phyloP scores from a whole-genome alignment of 495 filamentous ascomycete genomes.

The Oleoguttula mirabilis region DNA sequence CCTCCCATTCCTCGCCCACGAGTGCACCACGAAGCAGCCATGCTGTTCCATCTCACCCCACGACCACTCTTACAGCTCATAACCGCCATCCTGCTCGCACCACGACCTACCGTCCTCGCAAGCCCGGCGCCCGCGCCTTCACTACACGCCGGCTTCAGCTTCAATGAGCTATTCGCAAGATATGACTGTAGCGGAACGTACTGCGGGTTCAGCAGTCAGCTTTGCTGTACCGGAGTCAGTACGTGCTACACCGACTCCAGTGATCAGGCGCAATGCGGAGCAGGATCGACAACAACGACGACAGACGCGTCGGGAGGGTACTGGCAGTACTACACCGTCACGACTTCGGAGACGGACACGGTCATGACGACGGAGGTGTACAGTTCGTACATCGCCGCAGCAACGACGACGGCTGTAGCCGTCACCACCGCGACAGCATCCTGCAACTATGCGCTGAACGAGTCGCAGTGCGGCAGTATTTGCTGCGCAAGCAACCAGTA shows the following conservation, averaged over 20 bases:
- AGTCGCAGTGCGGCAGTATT: conserved; percentile 56
- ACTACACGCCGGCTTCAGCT: conserved; percentile 15
- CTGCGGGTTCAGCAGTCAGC: conserved; percentile 55
- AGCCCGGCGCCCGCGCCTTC: conserved; percentile 20
- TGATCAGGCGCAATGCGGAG: conserved; percentile 45
- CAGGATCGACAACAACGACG: conserved; percentile 19
- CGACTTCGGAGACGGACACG: conserved; percentile 54
- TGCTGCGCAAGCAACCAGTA: conserved; percentile 66
- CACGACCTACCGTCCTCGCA: conserved; percentile 12
- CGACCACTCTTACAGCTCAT: conserved; percentile 24
- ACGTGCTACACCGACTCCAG: conserved; percentile 51
- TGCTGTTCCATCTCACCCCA: conserved; percentile 22
- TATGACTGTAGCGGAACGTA: conserved; percentile 42
- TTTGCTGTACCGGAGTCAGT: conserved; percentile 53
- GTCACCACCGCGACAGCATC: conserved; percentile 4
- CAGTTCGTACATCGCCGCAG: conserved; percentile 40
- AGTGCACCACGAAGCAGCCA: conserved; percentile 11
- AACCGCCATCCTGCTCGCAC: conserved; percentile 20
- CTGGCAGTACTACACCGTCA: conserved; percentile 58
- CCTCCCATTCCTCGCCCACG: conserved; percentile 20
- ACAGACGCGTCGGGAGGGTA: conserved; percentile 28
- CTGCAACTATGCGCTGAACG: conserved; percentile 48
- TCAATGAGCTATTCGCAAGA: conserved; percentile 36
- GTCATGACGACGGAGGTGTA: conserved; percentile 55
- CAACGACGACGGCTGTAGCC: conserved; percentile 29